Evolutionary conservation across 2,329 filamentous ascomycete species (phyloP), one percentile per base, ranked within the genome.

Genomic region (Xylaria sp.): DNA sequence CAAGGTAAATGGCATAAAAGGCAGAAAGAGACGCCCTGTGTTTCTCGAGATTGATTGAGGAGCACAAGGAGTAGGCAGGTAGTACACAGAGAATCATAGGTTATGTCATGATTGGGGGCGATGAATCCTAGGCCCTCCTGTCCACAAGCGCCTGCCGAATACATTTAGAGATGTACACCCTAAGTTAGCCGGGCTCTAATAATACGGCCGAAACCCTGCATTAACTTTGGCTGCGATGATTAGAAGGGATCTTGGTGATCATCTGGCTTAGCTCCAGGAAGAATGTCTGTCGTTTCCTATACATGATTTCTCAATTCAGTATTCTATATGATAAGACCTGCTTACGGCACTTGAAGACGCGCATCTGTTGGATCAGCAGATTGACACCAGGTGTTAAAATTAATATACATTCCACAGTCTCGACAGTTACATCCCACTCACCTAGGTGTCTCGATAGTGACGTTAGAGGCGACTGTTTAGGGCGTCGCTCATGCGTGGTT

Each of bases 101-200:
- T 34, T n/a, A 68, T 60, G 55, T 48, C 44, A 25, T 63, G 57
- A 63, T 52, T 18, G 44, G 32, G 52, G 25, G 23, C 32, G 9
- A 50, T 41, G 13, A 18, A 46, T 44, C 15, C 18, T 59, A 13
- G 28, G 37, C 2, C n/a, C 32, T 56, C 28, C 18, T 39, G 12
- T 34, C 34, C 7, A 58, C 13, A 23, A 44, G 58, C 51, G 32
- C 28, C 59, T 64, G 28, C 66, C 39, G 5, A 44, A 64, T 51
- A 59, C 12, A 25, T 60, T 13, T 7, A 60, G n/a, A 37, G 20
- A 44, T 56, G 54, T 44, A 50, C 20, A 20, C n/a, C 13, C 9
- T 20, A 25, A 13, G 46, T 50, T 23, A 20, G 46, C 9, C 41
- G 18, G 18, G 41, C 41, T 46, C 2, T 41, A 12, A 23, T 34